phyloP scores from a whole-genome alignment of 345 rosid species.

The Tarenaya hassleriana region DNA sequence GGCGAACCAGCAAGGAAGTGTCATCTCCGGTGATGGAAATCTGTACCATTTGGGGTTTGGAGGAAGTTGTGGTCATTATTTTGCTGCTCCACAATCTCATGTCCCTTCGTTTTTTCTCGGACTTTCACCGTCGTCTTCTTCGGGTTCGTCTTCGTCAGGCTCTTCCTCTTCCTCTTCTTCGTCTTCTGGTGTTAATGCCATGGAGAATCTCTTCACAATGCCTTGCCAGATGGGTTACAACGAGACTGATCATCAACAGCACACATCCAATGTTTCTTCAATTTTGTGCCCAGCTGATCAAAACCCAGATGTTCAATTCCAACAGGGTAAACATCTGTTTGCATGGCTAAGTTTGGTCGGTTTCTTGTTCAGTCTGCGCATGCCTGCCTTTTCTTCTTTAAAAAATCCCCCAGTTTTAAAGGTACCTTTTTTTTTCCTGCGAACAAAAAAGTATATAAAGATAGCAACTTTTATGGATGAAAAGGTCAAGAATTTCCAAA shows the following conservation, averaged over 20 bases:
- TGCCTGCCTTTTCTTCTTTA: conserved; percentile 5
- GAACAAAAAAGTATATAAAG: conserved; percentile 18
- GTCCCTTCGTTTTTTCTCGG: conserved; percentile 25
- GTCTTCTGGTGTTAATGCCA: conserved; percentile 40
- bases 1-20: neutral
- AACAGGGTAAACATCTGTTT: conserved; percentile 47
- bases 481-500: conserved; percentile 10
- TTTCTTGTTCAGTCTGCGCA: neutral
- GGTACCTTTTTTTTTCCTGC: conserved; percentile 29
- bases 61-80: conserved; percentile 20
- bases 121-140: conserved; percentile 27
- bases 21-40: neutral
- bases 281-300: conserved; percentile 51
- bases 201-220: conserved; percentile 42
- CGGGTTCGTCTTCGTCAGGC: conserved; percentile 33
- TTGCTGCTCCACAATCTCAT: conserved; percentile 27
- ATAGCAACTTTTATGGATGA: conserved; percentile 4
- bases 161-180: conserved; percentile 48
- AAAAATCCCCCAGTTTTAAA: neutral
- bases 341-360: conserved; percentile 17
- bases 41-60: conserved; percentile 32
- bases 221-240: conserved; percentile 62
- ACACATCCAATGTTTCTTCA: conserved; percentile 38
- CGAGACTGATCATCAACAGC: conserved; percentile 39
- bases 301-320: conserved; percentile 60